Percentiles rank a stretch among this genome's conserved stretches.
These are phyloP conservation scores for Neonectria sp. DNA, from an alignment of 2,329 filamentous ascomycete genomes.

Conservation along the genomic window DNA sequence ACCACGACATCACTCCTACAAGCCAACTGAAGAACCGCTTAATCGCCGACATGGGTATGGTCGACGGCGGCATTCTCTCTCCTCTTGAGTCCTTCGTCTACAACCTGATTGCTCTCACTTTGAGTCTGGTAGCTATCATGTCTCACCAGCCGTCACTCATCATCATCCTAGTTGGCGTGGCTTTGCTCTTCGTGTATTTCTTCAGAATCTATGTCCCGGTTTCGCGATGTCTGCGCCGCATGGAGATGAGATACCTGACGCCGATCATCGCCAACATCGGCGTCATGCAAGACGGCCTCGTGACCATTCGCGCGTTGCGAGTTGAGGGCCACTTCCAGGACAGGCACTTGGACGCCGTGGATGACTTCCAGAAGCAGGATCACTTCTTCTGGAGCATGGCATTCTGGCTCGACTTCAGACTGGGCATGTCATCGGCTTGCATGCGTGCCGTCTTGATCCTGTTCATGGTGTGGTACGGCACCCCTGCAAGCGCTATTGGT, in stretches of 20 bases:
- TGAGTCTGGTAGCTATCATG: conserved; percentile 83
- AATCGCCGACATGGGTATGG: conserved; percentile 89
- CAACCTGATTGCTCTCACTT: conserved; percentile 78
- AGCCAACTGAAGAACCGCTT: conserved; percentile 93
- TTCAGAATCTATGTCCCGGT: conserved; percentile 86
- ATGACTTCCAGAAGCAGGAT: conserved; percentile 94
- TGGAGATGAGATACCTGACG: conserved; percentile 91
- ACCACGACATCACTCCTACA: conserved; percentile 91
- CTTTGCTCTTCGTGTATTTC: conserved; percentile 77
- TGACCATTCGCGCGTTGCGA: conserved; percentile 87
- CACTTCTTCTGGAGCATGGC: conserved; percentile 96
- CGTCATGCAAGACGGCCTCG: conserved; percentile 86
- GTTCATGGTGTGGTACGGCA: conserved; percentile 81
- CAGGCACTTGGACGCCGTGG: conserved; percentile 84
- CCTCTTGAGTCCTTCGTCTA: conserved; percentile 82
- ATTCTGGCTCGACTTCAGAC: conserved; percentile 86
- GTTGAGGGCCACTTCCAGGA: conserved; percentile 86
- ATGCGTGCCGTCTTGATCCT: conserved; percentile 82
- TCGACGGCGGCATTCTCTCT: conserved; percentile 87
- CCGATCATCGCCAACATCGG: conserved; percentile 95
- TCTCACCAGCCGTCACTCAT: conserved; percentile 85
- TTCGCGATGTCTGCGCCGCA: conserved; percentile 84
- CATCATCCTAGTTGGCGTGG: conserved; percentile 78
- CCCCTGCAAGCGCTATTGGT: conserved; percentile 84
- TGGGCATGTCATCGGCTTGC: conserved; percentile 71